phyloP scores from a whole-genome alignment of 163 green algal species.

The Chloromonas sp. region DNA sequence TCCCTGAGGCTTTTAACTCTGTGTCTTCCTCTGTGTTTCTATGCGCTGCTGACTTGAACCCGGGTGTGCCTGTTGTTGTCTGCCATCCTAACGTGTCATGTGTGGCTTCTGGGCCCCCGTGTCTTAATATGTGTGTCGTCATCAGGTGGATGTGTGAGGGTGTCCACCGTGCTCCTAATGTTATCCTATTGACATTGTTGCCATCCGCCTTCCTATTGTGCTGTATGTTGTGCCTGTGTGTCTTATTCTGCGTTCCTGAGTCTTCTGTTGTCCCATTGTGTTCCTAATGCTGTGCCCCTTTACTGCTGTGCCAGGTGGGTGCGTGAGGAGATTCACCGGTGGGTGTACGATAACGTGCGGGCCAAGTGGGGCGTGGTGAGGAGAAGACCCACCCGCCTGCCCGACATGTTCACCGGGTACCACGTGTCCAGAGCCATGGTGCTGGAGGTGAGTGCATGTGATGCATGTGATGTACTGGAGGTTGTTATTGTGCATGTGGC shows the following conservation, averaged over 20 bases:
- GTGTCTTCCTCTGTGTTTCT: too few species aligned
- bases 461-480: too few species aligned
- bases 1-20: too few species aligned
- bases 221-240: too few species aligned
- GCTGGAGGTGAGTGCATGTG: neutral
- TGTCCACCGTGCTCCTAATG: neutral
- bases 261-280: neutral
- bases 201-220: too few species aligned
- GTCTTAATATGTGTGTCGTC: neutral
- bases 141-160: neutral
- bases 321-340: slow-evolving; percentile 47
- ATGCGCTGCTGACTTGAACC: too few species aligned
- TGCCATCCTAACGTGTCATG: too few species aligned
- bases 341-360: slow-evolving; percentile 52
- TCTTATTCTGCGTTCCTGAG: too few species aligned
- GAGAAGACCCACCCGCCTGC: slow-evolving; percentile 25
- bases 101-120: too few species aligned
- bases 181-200: neutral
- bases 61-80: too few species aligned
- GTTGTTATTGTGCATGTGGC: too few species aligned
- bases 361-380: slow-evolving; percentile 42
- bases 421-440: slow-evolving; percentile 4
- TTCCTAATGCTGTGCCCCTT: neutral
- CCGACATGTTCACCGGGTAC: slow-evolving; percentile 41
- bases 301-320: slow-evolving; percentile 35